phyloP scores from a whole-genome alignment of 192 early-diverging fungal genomes.

The Umbelopsis vinacea region DNA sequence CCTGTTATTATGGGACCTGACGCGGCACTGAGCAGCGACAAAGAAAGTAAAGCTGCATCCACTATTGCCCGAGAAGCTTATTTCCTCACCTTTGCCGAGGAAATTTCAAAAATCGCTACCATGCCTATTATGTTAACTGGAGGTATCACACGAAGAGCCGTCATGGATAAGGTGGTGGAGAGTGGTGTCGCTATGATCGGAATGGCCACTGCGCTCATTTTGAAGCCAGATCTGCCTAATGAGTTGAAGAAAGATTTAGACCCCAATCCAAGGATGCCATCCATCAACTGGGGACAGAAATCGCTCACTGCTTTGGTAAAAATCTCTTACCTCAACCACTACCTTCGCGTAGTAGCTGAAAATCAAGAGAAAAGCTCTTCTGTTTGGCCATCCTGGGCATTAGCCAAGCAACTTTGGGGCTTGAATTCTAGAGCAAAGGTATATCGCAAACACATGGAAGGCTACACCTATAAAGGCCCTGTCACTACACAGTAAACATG shows the following conservation, averaged over 20 bases:
- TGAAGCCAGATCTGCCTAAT: not conserved
- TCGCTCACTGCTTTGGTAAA: not conserved
- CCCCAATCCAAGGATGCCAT: not conserved
- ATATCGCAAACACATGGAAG: not conserved
- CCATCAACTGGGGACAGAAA: not conserved
- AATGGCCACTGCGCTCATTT: not conserved
- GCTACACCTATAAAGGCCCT: slow-evolving; percentile 3
- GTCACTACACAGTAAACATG: not conserved
- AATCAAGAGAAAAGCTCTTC: slow-evolving; percentile 45
- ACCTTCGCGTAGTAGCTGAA: slow-evolving; percentile 38
- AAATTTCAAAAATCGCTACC: not conserved
- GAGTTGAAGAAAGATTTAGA: not conserved
- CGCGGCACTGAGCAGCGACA: not conserved
- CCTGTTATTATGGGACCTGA: not conserved
- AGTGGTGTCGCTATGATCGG: not conserved
- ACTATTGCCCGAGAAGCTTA: not conserved
- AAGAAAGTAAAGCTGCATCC: not conserved
- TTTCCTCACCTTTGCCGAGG: slow-evolving; percentile 1
- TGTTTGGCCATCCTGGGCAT: slow-evolving; percentile 48
- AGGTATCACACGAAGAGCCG: not conserved
- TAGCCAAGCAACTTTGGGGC: slow-evolving; percentile 41
- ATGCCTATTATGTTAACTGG: not conserved
- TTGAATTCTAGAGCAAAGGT: not conserved
- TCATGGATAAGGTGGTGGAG: not conserved
- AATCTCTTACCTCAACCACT: slow-evolving; percentile 15